Conservation (phyloP, 305 asterid genomes). For the Fraxinus dipetala region DNA sequence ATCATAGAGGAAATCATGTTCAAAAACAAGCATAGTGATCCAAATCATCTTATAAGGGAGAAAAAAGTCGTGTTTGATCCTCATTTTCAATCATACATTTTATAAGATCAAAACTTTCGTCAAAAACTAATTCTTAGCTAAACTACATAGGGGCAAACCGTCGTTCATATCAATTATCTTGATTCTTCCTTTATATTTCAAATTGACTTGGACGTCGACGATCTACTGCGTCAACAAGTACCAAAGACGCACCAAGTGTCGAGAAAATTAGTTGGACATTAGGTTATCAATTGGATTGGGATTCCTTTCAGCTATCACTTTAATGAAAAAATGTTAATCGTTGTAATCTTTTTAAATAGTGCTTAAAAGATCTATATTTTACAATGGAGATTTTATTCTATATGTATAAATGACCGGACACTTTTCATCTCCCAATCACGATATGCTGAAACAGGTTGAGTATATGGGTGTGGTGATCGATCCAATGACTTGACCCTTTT, state of each 20-base stretch:
- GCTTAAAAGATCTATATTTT: background rate
- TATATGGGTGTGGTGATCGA: slow-evolving; percentile 15
- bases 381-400: background rate
- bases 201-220: background rate
- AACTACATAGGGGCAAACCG: too few species aligned
- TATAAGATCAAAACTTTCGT: background rate
- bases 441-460: slow-evolving; percentile 5
- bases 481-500: background rate
- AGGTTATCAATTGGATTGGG: background rate
- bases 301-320: too few species aligned
- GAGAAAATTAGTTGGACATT: background rate
- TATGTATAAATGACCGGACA: background rate
- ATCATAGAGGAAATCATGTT: background rate
- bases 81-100: background rate
- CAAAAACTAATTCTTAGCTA: too few species aligned
- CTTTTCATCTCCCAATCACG: slow-evolving; percentile 4
- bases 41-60: background rate
- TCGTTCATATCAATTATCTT: background rate
- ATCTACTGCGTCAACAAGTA: background rate
- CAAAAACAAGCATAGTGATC: background rate
- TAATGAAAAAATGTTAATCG: background rate
- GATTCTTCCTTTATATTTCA: background rate
- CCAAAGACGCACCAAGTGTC: background rate
- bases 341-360: too few species aligned
- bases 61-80: background rate